Base-by-base conservation (phyloP, 805 yeast species). In the Saturnispora quitensis region DNA sequence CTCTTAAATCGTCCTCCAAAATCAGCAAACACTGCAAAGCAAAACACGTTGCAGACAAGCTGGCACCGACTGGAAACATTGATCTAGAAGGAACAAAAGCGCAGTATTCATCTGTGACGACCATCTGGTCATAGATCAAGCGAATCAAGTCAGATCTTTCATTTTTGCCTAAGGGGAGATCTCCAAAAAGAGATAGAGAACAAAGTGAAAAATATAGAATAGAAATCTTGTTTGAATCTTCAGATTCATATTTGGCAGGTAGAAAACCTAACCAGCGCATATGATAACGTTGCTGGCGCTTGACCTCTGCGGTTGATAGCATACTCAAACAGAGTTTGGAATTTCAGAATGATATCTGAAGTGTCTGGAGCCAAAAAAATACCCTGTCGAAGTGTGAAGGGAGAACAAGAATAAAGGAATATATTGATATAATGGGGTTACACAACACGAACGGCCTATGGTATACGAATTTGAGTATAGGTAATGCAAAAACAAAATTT, bases 171-270 rank as follows among this genome's bases (percentile, higher is more conserved):
- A 28, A 10, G 5, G 36, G 34, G 9, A 49, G 25, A n/a, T 42
- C 34, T 58, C 56, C 60, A 28, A 78, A 60, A 12, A 83, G 56
- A 27, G 73, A 77, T 12, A 84, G 69, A 0, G 89, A 90, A 33
- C 77, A 73, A 1, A 89, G 61, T 43, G 86, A 74, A 62, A 88
- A 88, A 63, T 82, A 86, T 2, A 82, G 70, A n/a, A 89, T 65
- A 5, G 91, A 80, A 46, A 88, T 61, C 55, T 77, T 79, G 58
- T 84, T 84, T 5, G 87, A 75, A 59, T 86, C 96, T 53, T 84
- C 82, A 0, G 75, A 59, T 57, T 86, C 83, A 77, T 55, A 82
- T 64, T 53, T 70, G 58, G 68, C 79, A 67, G 74, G 72, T 6
- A 68, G 52, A 6, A 65, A 42, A 0, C 67, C 66, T 7, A 68